Base-by-base conservation (phyloP, 139 green algal species). In the Chara braunii region DNA sequence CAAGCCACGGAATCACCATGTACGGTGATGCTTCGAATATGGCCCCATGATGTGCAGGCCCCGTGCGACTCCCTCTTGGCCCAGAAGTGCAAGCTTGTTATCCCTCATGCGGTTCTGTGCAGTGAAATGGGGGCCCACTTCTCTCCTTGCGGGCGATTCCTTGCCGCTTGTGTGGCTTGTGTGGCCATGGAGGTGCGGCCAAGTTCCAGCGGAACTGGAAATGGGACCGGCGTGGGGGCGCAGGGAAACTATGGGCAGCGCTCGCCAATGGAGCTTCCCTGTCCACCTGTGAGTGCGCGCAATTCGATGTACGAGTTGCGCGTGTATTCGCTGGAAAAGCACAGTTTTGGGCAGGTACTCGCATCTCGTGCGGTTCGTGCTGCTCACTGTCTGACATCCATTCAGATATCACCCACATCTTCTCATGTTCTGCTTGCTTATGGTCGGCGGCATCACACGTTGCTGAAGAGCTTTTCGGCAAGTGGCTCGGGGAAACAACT, bases 371-470 rank as follows among this genome's bases (percentile, higher is more conserved):
- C 72, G 30, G 79, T 96, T n/a, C 77, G 72, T n/a, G 90, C 90
- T 3, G 90, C 89, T 3, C 90, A 96, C 80, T 96, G 90, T 82
- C 79, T 96, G 34, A 96, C 90, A n/a, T 87, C 72, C 44, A 81
- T 96, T 12, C 90, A 96, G 79, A 89, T 74, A 18, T 74, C 83
- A 3, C 90, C 90, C 37, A 83, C 81, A 2, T 85, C 75, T 1
- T 43, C 80, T 42, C 88, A 95, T 64, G 52, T 96, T 35, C 78
- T 96, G 44, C 72, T 96, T 29, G 86, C 90, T 1, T 96, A 96
- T 66, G 90, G 90, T 31, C 80, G 87, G 55, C 87, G 89, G 34
- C 89, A 95, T 78, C 80, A 84, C 30, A 85, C 71, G 9, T 68
- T 94, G 37, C 75, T 94, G 68, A 85, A 86, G 56, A 84, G 67